Evolutionary conservation across 2,329 filamentous ascomycete species (phyloP), one percentile per base, ranked within the genome.

Genomic region (Neofusicoccum sp.): DNA sequence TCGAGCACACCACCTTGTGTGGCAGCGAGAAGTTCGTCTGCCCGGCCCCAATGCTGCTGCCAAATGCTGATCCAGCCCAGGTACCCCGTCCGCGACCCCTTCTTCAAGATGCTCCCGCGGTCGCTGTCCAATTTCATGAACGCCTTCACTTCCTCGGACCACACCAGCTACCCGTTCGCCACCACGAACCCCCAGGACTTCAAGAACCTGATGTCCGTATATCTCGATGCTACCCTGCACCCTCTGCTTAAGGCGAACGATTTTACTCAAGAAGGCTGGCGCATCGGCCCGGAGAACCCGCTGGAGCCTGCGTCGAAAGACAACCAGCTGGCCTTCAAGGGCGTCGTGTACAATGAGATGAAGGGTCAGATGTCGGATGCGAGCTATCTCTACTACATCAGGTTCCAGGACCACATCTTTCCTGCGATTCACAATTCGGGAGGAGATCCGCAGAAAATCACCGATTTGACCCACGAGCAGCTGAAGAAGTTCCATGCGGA

Each of bases 121-220:
- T 97, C 95, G 4, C 84, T 99, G n/a, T 97, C 95, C 67, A 99
- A 98, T 78, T 99, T 97, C 74, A 99, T 99, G 95, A 99, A 99
- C 77, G 95, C 95, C 65, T 97, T 98, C 75, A 99, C 95, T 45
- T 93, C 93, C 31, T 90, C 93, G 28, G 94, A 98, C 73, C 93
- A 99, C 76, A 99, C 95, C 9, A 96, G 92, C 69, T 99, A 99
- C 74, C 95, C 95, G 1, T 99, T 99, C 77, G 93, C 95, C 63
- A 99, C 95, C 2, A 99, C 95, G 29, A 99, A 99, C 72, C 83
- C 87, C 22, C 92, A 97, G 75, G 95, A 99, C 72, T 99, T 95
- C 78, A 91, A 91, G 77, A 99, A 99, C 73, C 84, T 99, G 56
- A 89, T 98, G 85, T 95, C 92, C 2, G 95, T 99, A 14, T 99